Base-by-base conservation (phyloP, 2,329 filamentous ascomycete genomes). In the Didymella keratinophila region DNA sequence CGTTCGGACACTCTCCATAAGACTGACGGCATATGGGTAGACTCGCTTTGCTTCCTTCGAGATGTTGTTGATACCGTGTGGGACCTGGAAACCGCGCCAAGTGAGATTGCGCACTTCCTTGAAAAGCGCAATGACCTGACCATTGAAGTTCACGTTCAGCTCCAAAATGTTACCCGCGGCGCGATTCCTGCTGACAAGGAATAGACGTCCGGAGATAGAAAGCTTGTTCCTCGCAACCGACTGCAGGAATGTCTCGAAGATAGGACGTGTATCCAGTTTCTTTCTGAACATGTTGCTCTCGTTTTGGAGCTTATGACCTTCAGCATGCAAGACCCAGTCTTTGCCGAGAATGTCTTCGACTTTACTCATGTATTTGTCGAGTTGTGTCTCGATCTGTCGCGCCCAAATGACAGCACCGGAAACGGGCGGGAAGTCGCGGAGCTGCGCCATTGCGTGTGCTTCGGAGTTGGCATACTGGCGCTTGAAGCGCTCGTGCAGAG, bases 21-120 rank as follows among this genome's bases (percentile, higher is more conserved):
- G 80, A 72, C 93, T 98, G 65, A 99, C 93, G 23, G 96, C 95
- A 72, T 96, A 99, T 0, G 95, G 95, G 70, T 99, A 99, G 4
- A 99, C 95, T 52, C 95, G 87, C 79, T 97, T 97, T n/a, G 95
- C 96, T 75, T 99, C 95, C 77, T 98, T 99, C 1, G 96, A 96
- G 52, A 97, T 92, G 63, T 92, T 98, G 78, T 90, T 96, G 71
- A 99, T 92, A 14, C 91, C 88, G 76, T 99, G 95, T 9, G 96
- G 96, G 23, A 99, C 92, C 56, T 92, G 89, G 76, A 93, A 99
- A 65, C 92, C 95, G 62, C 97, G 88, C 94, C 95, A 99, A 12
- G 92, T 88, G 42, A 99, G 81, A 72, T 99, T 99, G 39, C 96
- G 88, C 25, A 96, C 96, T 80, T 99, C 95, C 74, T 99, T 99